Evolutionary conservation across 371 early-diverging fungal species (phyloP).

Genomic region (Polyrhizophydium stewartii): DNA sequence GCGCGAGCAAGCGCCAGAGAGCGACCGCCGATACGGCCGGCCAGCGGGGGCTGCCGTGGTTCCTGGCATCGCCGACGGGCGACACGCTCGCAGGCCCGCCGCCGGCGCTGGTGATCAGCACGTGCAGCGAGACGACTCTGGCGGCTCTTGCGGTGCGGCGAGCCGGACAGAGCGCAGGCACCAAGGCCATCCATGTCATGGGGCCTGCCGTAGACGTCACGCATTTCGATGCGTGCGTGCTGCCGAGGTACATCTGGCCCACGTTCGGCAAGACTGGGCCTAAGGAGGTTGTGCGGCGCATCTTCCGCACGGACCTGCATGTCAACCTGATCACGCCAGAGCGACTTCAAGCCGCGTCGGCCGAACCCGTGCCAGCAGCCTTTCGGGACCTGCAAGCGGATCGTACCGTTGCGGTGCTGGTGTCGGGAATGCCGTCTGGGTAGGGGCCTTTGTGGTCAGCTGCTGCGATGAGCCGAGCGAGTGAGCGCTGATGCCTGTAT

Average conservation of each 20-base stretch:
- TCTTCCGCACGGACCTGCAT: background rate
- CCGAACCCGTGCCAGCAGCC: background rate
- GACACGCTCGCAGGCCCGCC: background rate
- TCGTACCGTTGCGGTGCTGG: background rate
- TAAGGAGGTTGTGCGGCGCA: background rate
- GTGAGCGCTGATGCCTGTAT: no score
- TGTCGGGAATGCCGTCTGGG: background rate
- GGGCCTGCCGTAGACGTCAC: background rate
- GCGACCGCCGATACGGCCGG: background rate
- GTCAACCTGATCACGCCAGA: background rate
- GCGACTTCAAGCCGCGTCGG: background rate
- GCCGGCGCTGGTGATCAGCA: background rate
- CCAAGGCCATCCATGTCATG: background rate
- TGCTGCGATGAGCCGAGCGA: no score
- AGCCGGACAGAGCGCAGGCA: background rate
- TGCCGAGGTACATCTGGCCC: background rate
- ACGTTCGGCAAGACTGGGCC: background rate
- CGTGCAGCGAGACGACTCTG: background rate
- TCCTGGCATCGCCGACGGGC: background rate
- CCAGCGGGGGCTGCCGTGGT: background rate
- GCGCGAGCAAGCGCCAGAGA: no score
- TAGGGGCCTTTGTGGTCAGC: background rate
- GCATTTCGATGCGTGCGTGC: background rate
- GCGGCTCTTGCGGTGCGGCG: background rate
- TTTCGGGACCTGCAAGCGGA: background rate